Base-by-base conservation (phyloP, 169 alveolate genomes). In the Plasmodium vivax region DNA sequence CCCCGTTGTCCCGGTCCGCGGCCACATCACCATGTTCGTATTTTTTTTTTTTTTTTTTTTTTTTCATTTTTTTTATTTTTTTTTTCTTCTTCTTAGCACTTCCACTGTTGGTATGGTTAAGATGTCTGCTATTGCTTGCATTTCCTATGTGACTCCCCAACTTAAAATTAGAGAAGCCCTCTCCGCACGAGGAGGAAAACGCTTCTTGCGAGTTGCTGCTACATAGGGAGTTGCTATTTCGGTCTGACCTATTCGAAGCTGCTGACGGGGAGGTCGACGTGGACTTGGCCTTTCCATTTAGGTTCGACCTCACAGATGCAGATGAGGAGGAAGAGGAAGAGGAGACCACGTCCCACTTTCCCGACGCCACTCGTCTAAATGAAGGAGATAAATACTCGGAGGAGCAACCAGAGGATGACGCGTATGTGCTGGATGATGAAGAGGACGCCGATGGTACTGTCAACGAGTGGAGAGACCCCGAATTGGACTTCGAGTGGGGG, bases 171-270 rank as follows among this genome's bases (percentile, higher is more conserved):
- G 84, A 16, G 7, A 77, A 19, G 19, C n/a, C 38, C n/a, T 79
- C 71, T 5, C 54, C 84, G 30, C 45, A 30, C 10, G 62, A 79
- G n/a, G 84, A 79, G 10, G 84, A 79, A 1, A 36, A 19, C n/a
- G 9, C 71, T 41, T 38, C 84, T n/a, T 79, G 84, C 32, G 84
- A 79, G 32, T 79, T 79, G 14, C 84, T 79, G 72, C 84, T 79
- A 41, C 72, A 41, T 38, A n/a, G 9, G 6, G 68, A 36, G 16
- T 79, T 32, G 51, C 84, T 79, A 36, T n/a, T 41, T 79, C 23
- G 36, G 36, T 43, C 38, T 0, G 71, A 79, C 14, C 45, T 19
- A 14, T 41, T 79, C 9, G 84, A 79, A 9, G 45, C 84, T 43
- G 2, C 38, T 0, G 84, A 79, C 3, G 4, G 54, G n/a, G 62